phyloP scores from a whole-genome alignment of 495 filamentous ascomycete species.

The Mycothermus thermophilus region DNA sequence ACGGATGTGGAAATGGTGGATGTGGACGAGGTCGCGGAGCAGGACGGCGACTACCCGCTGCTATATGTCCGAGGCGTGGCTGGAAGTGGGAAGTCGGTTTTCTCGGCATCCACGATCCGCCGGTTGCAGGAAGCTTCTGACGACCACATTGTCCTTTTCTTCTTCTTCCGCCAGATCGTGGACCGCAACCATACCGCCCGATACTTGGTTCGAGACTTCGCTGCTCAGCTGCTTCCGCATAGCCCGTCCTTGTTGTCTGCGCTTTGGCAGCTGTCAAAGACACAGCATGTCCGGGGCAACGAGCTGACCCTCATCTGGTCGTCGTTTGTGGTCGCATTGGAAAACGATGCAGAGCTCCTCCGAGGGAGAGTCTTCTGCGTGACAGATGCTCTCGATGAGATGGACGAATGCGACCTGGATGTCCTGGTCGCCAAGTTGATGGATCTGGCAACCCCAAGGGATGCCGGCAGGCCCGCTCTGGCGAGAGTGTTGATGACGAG shows the following conservation, averaged over 20 bases:
- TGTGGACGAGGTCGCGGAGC: no score
- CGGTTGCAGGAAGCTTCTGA: not conserved
- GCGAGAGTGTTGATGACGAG: constrained; percentile 32
- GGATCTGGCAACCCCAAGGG: constrained; percentile 18
- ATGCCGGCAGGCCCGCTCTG: constrained; percentile 15
- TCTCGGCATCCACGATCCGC: constrained; percentile 1
- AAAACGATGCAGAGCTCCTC: not conserved
- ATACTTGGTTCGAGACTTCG: constrained; percentile 29
- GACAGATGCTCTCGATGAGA: constrained; percentile 38
- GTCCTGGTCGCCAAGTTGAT: constrained; percentile 5
- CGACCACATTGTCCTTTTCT: constrained; percentile 22
- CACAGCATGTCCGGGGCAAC: constrained; percentile 5
- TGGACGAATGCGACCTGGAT: constrained; percentile 11
- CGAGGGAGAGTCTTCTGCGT: constrained; percentile 25
- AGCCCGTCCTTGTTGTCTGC: constrained; percentile 21
- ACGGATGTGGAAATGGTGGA: no score
- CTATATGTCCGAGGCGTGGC: constrained; percentile 2
- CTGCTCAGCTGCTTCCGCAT: constrained; percentile 24
- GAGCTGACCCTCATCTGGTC: constrained; percentile 14
- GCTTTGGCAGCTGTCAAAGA: constrained; percentile 8
- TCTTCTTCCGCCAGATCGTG: constrained; percentile 42
- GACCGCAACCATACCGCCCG: constrained; percentile 26
- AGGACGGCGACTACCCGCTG: not conserved
- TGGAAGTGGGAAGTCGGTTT: constrained; percentile 3
- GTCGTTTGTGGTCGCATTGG: constrained; percentile 3